A percentile compares a stretch with the other conserved stretches of the same genome.
Evolutionary conservation across 2,329 filamentous ascomycete genomes (phyloP).

Genomic region (Aspergillus intermedius): DNA sequence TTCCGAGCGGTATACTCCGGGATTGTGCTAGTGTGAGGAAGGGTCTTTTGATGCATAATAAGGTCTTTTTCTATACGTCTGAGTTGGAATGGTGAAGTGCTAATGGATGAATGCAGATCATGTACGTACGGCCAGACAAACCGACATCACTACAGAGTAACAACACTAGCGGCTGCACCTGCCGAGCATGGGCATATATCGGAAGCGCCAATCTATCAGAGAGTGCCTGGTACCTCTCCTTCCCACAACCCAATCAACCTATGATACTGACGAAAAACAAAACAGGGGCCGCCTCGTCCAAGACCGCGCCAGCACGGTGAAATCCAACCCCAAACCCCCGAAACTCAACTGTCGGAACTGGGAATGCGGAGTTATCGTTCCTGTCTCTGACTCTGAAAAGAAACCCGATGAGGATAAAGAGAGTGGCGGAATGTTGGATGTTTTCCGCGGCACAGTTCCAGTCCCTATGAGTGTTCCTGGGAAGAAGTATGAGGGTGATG

Average conservation of each 20-base stretch:
- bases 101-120: conserved; percentile 17
- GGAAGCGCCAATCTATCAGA: conserved; percentile 91
- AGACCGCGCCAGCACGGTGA: conserved; percentile 50
- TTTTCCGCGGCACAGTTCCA: conserved; percentile 36
- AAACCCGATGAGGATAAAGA: conserved; percentile 16
- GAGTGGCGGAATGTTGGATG: conserved; percentile 26
- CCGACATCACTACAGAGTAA: conserved; percentile 16
- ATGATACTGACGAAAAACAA: background rate
- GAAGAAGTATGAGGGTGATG: conserved; percentile 10
- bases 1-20: conserved; percentile 65
- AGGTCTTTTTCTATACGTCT: conserved; percentile 49
- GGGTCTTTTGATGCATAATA: conserved; percentile 82
- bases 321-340: conserved; percentile 43
- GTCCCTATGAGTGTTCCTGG: conserved; percentile 41
- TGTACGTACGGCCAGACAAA: conserved; percentile 26
- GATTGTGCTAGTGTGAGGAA: conserved; percentile 66
- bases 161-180: conserved; percentile 10
- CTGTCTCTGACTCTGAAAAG: conserved; percentile 37
- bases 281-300: conserved; percentile 70
- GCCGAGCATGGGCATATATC: conserved; percentile 69
- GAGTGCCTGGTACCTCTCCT: conserved; percentile 67
- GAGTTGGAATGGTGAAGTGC: background rate
- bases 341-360: conserved; percentile 86
- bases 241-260: background rate
- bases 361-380: conserved; percentile 85